Evolutionary conservation across 305 asterid genomes (phyloP).

Genomic region (Solanum aculeatissimum): DNA sequence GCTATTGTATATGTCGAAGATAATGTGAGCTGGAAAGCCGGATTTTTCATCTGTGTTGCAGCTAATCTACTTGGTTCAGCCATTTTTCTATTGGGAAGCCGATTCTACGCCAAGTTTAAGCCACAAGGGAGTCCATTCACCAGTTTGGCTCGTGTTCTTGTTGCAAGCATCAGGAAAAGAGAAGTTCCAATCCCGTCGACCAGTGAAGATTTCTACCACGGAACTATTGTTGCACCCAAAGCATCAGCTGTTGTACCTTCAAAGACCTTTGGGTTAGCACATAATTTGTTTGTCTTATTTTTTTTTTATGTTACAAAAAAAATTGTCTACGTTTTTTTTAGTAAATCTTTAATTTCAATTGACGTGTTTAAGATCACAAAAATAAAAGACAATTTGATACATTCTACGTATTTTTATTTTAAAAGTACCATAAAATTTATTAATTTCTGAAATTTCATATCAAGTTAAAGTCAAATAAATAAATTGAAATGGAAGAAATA

Average conservation of each 20-base stretch:
- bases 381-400: no score
- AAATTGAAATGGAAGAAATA: no score
- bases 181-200: neutral
- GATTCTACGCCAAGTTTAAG: slow-evolving; percentile 1
- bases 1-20: slow-evolving; percentile 17
- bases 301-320: neutral
- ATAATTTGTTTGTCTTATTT: neutral
- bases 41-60: slow-evolving; percentile 9
- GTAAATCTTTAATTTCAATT: no score
- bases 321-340: neutral
- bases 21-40: slow-evolving; percentile 15
- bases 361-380: no score
- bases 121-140: slow-evolving; percentile 20
- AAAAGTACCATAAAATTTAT: no score
- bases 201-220: neutral
- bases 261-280: neutral
- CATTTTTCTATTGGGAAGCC: slow-evolving; percentile 9
- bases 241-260: neutral
- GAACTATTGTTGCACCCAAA: neutral
- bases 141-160: slow-evolving; percentile 5
- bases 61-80: slow-evolving; percentile 9
- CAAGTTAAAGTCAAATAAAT: neutral
- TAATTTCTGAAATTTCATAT: no score
- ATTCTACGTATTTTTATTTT: no score
- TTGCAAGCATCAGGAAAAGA: slow-evolving; percentile 2